These are phyloP conservation scores for Elongisporangium senticosum DNA, from an alignment of 352 stramenopile species.

Conservation along the genomic window DNA sequence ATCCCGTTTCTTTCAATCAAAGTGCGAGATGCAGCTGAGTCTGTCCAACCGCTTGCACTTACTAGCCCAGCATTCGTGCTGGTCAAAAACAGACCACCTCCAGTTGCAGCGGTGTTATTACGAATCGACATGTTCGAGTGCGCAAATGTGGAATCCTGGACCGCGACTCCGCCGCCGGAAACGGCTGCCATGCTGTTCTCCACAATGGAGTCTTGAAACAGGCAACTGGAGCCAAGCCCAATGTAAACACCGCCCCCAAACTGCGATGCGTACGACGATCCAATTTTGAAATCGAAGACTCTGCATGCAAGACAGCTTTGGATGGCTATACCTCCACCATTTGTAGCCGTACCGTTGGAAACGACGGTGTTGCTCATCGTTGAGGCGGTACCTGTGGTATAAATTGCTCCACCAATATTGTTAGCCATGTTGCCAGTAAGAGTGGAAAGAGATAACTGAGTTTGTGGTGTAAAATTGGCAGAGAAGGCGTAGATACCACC, in stretches of 20 bases:
- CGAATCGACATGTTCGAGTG: constrained; percentile 29
- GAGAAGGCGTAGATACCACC: constrained; percentile 21
- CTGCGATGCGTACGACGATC: constrained; percentile 11
- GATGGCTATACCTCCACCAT: constrained; percentile 24
- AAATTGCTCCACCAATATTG: constrained; percentile 23
- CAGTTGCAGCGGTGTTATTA: constrained; percentile 18
- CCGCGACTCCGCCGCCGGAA: constrained; percentile 25
- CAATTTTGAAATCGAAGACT: constrained; percentile 12
- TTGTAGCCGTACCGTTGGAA: constrained; percentile 7
- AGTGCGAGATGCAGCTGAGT: constrained; percentile 8
- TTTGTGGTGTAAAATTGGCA: background rate
- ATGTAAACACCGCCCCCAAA: constrained; percentile 29
- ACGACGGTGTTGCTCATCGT: constrained; percentile 14
- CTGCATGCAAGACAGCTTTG: constrained; percentile 11
- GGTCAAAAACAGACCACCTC: constrained; percentile 20
- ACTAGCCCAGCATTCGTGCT: constrained; percentile 7
- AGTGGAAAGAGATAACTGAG: background rate
- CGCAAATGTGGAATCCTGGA: constrained; percentile 17
- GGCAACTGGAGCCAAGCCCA: constrained; percentile 13
- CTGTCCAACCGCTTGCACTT: constrained; percentile 1
- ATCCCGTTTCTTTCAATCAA: constrained; percentile 19
- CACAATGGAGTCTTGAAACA: constrained; percentile 14
- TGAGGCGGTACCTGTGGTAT: constrained; percentile 17
- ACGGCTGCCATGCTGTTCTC: constrained; percentile 15
- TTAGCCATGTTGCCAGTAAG: constrained; percentile 12